A percentile compares a stretch with the other conserved stretches of the same genome.
Conservation (phyloP, 805 yeast species). For the Ogataea saltuana region DNA sequence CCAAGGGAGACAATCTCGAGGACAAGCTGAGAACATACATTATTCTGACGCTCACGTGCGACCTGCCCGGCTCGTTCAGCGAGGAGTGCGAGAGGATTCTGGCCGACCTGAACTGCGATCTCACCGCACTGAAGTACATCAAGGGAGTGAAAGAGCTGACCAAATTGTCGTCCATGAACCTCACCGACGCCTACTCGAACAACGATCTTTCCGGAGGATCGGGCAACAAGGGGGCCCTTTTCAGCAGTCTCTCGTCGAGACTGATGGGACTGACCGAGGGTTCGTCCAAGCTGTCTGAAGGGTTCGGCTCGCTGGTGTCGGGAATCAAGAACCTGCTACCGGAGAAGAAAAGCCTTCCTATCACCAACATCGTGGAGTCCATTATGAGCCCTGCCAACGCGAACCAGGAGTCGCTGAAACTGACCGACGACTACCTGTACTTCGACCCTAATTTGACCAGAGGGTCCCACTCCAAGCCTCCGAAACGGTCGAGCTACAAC, state of each 20-base stretch:
- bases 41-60: conserved; percentile 65
- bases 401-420: conserved; percentile 58
- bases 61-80: conserved; percentile 47
- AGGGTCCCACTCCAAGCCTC: conserved; percentile 88
- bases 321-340: conserved; percentile 88
- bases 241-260: conserved; percentile 73
- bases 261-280: conserved; percentile 82
- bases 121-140: conserved; percentile 68
- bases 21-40: conserved; percentile 91
- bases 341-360: conserved; percentile 82
- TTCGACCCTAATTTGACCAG: conserved; percentile 85
- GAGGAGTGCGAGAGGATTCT: conserved; percentile 66
- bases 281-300: conserved; percentile 66
- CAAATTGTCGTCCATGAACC: conserved; percentile 45
- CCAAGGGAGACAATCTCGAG: conserved; percentile 54
- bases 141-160: conserved; percentile 78
- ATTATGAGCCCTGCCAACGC: conserved; percentile 80
- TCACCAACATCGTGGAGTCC: conserved; percentile 88
- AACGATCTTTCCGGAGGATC: conserved; percentile 34
- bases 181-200: conserved; percentile 35
- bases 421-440: conserved; percentile 87
- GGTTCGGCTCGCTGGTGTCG: conserved; percentile 84
- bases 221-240: conserved; percentile 46
- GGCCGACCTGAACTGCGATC: conserved; percentile 54
- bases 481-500: conserved; percentile 76